Evolutionary conservation across 1,139 yeast genomes (phyloP).

Genomic region (Zygosaccharomyces sapae): DNA sequence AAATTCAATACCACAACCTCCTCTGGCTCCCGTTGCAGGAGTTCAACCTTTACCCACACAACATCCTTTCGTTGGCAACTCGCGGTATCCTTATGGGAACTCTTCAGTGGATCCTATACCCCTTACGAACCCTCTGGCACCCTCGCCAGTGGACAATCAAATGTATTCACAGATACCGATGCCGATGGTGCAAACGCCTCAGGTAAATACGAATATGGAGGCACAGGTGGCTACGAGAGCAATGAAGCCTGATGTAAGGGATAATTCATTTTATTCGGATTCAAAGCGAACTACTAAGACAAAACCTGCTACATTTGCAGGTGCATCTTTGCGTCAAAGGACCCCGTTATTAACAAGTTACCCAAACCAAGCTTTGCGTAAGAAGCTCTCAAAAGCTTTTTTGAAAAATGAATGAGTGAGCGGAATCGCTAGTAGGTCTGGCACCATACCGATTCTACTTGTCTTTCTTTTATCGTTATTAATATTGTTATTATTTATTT

Average conservation of each 20-base stretch:
- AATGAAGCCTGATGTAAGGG: background rate
- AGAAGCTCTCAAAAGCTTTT: too few species aligned
- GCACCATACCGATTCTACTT: constrained; percentile 3
- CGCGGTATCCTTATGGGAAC: constrained; percentile 14
- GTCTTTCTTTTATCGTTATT: constrained; percentile 5
- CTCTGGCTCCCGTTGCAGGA: constrained; percentile 9
- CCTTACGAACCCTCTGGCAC: constrained; percentile 16
- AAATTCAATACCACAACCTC: background rate
- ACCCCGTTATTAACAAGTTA: constrained; percentile 28
- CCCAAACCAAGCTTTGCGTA: constrained; percentile 32
- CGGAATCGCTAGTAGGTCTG: constrained; percentile 3
- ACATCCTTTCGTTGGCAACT: constrained; percentile 6
- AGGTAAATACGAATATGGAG: too few species aligned
- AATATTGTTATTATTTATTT: background rate
- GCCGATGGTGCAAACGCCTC: constrained; percentile 13
- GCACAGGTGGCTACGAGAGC: background rate
- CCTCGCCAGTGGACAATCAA: constrained; percentile 14
- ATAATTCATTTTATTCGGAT: background rate
- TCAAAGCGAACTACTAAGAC: constrained; percentile 9
- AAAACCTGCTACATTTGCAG: constrained; percentile 28
- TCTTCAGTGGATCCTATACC: constrained; percentile 15
- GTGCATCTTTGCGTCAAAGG: constrained; percentile 36
- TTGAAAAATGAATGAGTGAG: too few species aligned
- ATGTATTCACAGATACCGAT: constrained; percentile 15
- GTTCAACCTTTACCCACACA: constrained; percentile 9